Percentiles rank a stretch among this genome's conserved stretches.
These are phyloP conservation scores for Phytopythium montanum DNA, from an alignment of 352 stramenopile species.

Conservation along the genomic window DNA sequence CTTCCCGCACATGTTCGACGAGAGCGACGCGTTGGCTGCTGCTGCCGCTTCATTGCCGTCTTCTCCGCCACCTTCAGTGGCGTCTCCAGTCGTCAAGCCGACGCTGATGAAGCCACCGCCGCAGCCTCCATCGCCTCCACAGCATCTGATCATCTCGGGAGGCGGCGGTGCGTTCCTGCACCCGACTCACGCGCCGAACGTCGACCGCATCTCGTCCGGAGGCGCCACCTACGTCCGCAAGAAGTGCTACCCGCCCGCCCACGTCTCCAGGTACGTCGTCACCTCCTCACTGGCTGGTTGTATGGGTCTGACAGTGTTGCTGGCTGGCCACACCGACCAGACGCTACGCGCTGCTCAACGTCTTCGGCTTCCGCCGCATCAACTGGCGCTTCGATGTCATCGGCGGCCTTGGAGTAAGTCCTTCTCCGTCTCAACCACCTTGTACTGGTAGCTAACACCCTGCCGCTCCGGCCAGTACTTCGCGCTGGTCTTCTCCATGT, in stretches of 20 bases:
- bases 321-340: conserved; percentile 22
- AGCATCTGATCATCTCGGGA: conserved; percentile 87
- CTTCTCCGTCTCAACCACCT: not conserved
- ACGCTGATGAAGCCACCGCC: not conserved
- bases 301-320: conserved; percentile 1
- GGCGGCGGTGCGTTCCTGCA: conserved; percentile 89
- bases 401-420: conserved; percentile 72
- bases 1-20: conserved; percentile 67
- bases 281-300: conserved; percentile 4
- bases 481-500: conserved; percentile 89
- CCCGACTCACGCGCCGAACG: conserved; percentile 78
- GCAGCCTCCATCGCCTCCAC: conserved; percentile 6
- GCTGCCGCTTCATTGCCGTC: conserved; percentile 1
- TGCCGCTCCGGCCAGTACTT: conserved; percentile 73
- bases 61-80: not conserved
- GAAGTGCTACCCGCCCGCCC: conserved; percentile 76
- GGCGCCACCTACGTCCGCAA: conserved; percentile 71
- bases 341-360: conserved; percentile 79
- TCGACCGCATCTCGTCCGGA: conserved; percentile 54
- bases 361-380: conserved; percentile 88
- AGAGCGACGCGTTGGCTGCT: not conserved
- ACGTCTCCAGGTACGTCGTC: conserved; percentile 70
- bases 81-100: not conserved
- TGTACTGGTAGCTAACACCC: not conserved
- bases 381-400: conserved; percentile 94